A percentile compares a stretch with the other conserved stretches of the same genome.
phyloP scores from a whole-genome alignment of 371 early-diverging fungal species.

The Fennellomyces sp. region DNA sequence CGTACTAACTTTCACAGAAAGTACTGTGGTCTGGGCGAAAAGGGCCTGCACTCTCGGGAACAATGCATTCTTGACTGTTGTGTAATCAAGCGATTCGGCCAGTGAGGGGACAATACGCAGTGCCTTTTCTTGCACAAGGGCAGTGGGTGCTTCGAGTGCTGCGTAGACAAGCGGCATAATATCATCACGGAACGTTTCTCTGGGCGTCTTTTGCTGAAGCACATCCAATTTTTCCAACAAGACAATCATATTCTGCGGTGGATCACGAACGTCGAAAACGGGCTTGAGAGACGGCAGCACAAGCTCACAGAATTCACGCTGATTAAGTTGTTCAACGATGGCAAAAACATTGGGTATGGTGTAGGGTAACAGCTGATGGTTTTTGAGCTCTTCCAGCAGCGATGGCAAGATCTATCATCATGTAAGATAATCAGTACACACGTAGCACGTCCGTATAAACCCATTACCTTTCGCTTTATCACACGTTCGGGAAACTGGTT shows the following conservation, averaged over 20 bases:
- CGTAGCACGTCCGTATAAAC: background rate
- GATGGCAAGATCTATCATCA: conserved; percentile 65
- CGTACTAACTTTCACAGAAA: conserved; percentile 77
- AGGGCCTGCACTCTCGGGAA: conserved; percentile 79
- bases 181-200: conserved; percentile 63
- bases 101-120: conserved; percentile 69
- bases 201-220: conserved; percentile 66
- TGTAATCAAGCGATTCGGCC: conserved; percentile 67
- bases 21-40: conserved; percentile 67
- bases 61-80: conserved; percentile 69
- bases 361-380: conserved; percentile 69
- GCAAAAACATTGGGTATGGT: conserved; percentile 77
- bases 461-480: conserved; percentile 60
- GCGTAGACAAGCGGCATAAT: conserved; percentile 80
- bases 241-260: conserved; percentile 66
- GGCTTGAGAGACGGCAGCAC: conserved; percentile 71
- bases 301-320: conserved; percentile 65
- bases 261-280: conserved; percentile 61
- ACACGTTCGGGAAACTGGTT: conserved; percentile 77
- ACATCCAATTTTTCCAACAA: conserved; percentile 67
- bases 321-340: conserved; percentile 62
- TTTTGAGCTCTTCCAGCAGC: conserved; percentile 76
- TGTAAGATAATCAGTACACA: background rate
- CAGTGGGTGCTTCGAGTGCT: conserved; percentile 64
- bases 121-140: conserved; percentile 80